Evolutionary conservation across 2,329 filamentous ascomycete genomes (phyloP).

Genomic region (Trichothecium roseum): DNA sequence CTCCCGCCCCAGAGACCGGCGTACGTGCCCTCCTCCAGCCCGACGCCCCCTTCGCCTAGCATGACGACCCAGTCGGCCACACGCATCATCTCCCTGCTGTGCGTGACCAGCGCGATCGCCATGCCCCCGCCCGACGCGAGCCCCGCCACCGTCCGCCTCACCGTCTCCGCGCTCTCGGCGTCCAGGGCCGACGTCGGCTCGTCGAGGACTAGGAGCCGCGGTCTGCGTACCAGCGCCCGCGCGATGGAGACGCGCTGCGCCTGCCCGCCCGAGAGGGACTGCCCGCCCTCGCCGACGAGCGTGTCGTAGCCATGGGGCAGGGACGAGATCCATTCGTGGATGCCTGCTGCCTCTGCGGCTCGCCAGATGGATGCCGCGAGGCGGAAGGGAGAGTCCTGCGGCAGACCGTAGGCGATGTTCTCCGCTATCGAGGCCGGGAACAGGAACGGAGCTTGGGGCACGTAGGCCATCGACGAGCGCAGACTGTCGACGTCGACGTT

Average conservation of each 20-base stretch:
- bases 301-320: constrained; percentile 55
- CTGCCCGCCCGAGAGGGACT: constrained; percentile 69
- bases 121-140: constrained; percentile 39
- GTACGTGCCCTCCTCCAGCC: constrained; percentile 60
- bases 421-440: constrained; percentile 69
- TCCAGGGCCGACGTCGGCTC: constrained; percentile 82
- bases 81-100: constrained; percentile 77
- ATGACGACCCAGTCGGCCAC: constrained; percentile 66
- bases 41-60: constrained; percentile 48
- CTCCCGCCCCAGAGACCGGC: constrained; percentile 39
- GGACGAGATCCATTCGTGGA: constrained; percentile 66
- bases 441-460: constrained; percentile 61
- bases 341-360: constrained; percentile 49
- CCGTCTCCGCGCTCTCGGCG: constrained; percentile 49
- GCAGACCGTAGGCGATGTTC: constrained; percentile 76
- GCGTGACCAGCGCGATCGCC: constrained; percentile 74
- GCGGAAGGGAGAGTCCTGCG: constrained; percentile 39
- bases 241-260: constrained; percentile 75
- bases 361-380: constrained; percentile 30
- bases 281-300: constrained; percentile 64
- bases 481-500: constrained; percentile 50
- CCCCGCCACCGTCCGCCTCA: constrained; percentile 50
- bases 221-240: constrained; percentile 61
- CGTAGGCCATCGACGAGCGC: constrained; percentile 53
- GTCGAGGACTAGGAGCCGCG: constrained; percentile 68